These are phyloP conservation scores for Tulasnella sp. DNA, from an alignment of 768 basidiomycete species.

Conservation along the genomic window DNA sequence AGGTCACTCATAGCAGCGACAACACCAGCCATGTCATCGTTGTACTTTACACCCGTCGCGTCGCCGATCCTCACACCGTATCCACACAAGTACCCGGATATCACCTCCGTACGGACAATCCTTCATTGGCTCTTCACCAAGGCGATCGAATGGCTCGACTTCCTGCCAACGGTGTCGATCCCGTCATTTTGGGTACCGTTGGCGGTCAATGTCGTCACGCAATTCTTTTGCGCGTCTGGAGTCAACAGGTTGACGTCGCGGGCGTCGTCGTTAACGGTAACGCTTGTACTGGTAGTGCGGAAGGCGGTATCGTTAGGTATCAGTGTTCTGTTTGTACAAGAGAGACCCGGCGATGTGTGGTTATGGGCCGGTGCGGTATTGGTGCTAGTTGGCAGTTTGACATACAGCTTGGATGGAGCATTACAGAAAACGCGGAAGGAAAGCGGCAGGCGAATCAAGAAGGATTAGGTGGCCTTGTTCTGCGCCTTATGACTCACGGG, in stretches of 20 bases:
- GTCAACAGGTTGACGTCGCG: slow-evolving; percentile 76
- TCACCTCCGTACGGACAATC: not conserved
- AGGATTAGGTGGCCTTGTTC: too few relatives aligned
- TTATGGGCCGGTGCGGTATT: slow-evolving; percentile 61
- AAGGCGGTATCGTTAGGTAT: slow-evolving; percentile 69
- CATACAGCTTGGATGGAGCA: slow-evolving; percentile 41
- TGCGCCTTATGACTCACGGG: too few relatives aligned
- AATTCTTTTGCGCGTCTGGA: slow-evolving; percentile 74
- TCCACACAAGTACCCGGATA: not conserved
- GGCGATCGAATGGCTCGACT: not conserved
- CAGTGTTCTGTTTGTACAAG: slow-evolving; percentile 43
- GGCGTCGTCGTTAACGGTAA: slow-evolving; percentile 64
- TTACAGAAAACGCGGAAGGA: slow-evolving; percentile 18
- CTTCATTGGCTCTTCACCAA: not conserved
- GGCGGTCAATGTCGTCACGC: slow-evolving; percentile 66
- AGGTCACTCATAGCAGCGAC: not conserved
- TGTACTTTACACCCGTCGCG: not conserved
- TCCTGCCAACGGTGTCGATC: slow-evolving; percentile 32
- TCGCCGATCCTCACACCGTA: not conserved
- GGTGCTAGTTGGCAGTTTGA: slow-evolving; percentile 60
- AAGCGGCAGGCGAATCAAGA: too few relatives aligned
- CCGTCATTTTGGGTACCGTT: slow-evolving; percentile 56
- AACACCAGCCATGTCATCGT: not conserved
- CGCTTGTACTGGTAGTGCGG: slow-evolving; percentile 67
- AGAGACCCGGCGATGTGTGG: slow-evolving; percentile 29